Evolutionary conservation across 495 filamentous ascomycete genomes (phyloP), one percentile per base, ranked within the genome.

Genomic region (Aspergillus affinis): DNA sequence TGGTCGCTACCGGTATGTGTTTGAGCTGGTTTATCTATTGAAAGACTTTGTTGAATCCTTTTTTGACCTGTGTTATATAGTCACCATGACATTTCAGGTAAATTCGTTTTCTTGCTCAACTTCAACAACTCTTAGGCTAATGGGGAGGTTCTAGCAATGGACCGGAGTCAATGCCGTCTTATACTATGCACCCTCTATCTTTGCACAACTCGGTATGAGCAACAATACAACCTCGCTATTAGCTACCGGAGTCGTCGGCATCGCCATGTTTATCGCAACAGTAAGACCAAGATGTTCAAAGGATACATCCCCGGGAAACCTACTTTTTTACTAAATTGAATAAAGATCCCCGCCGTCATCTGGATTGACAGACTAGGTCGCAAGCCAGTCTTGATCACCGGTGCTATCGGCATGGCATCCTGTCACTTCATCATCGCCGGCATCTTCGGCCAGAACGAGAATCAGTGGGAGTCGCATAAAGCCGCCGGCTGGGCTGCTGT

Each of bases 401-500:
- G 88, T 41, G 86, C 84, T 18, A 64, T 89, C 47, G 81, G 79
- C 32, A 91, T 90, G 88, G 84, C 78, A 4, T 68, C 66, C 47
- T 70, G 84, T 59, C 86, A 90, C 67, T 81, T 90, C 62, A 84
- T 90, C 73, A 85, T 91, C 62, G 87, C 88, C 36, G 75, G 82
- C 60, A 86, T 91, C 66, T 80, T 87, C 46, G 88, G 81, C 54
- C 82, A 78, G 63, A 81, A 86, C 70, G 68, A 85, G 32, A 55
- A 86, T 65, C 71, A 80, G 26, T 93, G 88, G 88, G 63, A 66
- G 1, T 65, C 68, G 3, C 84, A 93, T 61, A 55, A 66, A 10
- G 82, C 80, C 4, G 86, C 86, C 1, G 89, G 87, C 4, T 92
- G 89, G 88, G 89, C 78, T 8, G 88, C 87, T 18, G 83, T 89